Conservation (phyloP, 257 asterid genomes). For the Jasminum sambac region DNA sequence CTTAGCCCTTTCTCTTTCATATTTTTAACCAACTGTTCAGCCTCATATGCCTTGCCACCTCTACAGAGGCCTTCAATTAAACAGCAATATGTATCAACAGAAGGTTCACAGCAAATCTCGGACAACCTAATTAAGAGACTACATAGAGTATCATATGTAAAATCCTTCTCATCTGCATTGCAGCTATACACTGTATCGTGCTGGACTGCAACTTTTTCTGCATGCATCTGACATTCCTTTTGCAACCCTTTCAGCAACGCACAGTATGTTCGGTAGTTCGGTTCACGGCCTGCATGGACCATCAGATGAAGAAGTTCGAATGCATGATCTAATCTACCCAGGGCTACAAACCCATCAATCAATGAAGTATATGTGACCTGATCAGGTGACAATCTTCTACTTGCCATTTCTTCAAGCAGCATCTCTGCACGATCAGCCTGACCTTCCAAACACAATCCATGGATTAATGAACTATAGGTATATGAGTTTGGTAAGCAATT, state of each 20-base stretch:
- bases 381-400: slow-evolving; percentile 62
- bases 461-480: slow-evolving; percentile 73
- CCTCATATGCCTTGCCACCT: slow-evolving; percentile 66
- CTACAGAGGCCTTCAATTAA: slow-evolving; percentile 63
- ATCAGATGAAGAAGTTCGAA: slow-evolving; percentile 60
- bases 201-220: slow-evolving; percentile 39
- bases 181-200: slow-evolving; percentile 32
- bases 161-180: slow-evolving; percentile 38
- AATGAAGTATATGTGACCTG: slow-evolving; percentile 75
- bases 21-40: slow-evolving; percentile 59
- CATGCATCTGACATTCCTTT: slow-evolving; percentile 41
- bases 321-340: slow-evolving; percentile 64
- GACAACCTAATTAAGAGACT: slow-evolving; percentile 64
- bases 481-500: slow-evolving; percentile 74
- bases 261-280: slow-evolving; percentile 67
- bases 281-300: slow-evolving; percentile 63
- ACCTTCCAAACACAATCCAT: slow-evolving; percentile 76
- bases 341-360: slow-evolving; percentile 67
- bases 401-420: slow-evolving; percentile 63
- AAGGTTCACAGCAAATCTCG: slow-evolving; percentile 63
- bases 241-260: slow-evolving; percentile 76
- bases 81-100: slow-evolving; percentile 47
- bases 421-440: slow-evolving; percentile 60
- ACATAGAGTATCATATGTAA: slow-evolving; percentile 42
- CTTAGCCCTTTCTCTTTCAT: slow-evolving; percentile 73